phyloP scores from a whole-genome alignment of 2,329 filamentous ascomycete species.

The Aureobasidium sp. region DNA sequence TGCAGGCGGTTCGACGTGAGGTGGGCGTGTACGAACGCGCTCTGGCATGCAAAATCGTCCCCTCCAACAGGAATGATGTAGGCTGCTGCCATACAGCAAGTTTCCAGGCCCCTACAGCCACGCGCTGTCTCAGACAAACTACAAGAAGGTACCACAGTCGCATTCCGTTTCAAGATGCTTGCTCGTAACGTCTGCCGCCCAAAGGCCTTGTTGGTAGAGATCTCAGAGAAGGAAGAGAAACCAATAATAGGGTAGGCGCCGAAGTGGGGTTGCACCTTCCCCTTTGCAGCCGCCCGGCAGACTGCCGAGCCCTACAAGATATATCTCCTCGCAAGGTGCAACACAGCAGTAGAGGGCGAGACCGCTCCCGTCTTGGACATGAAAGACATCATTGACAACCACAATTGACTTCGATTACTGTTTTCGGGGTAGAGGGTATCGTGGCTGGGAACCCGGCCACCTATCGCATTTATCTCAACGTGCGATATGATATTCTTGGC shows the following conservation, averaged over 20 bases:
- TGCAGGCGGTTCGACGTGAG: conserved; percentile 7
- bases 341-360: conserved; percentile 6
- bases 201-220: conserved; percentile 4
- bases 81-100: background rate
- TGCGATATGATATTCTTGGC: conserved; percentile 12
- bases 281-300: conserved; percentile 8
- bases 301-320: conserved; percentile 11
- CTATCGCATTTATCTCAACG: conserved; percentile 13
- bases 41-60: conserved; percentile 6
- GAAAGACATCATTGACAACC: conserved; percentile 10
- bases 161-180: conserved; percentile 12
- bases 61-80: background rate
- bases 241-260: conserved; percentile 8
- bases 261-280: background rate
- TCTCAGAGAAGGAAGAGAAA: background rate
- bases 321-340: background rate
- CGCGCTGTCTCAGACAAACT: conserved; percentile 11
- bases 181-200: conserved; percentile 12
- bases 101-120: conserved; percentile 12
- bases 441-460: conserved; percentile 8
- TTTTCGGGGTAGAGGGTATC: background rate
- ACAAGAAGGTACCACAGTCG: background rate
- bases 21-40: conserved; percentile 10
- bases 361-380: background rate
- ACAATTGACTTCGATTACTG: conserved; percentile 1